These are phyloP conservation scores for Pseudozyma pruni DNA, from an alignment of 1,284 basidiomycete species.

Conservation along the genomic window DNA sequence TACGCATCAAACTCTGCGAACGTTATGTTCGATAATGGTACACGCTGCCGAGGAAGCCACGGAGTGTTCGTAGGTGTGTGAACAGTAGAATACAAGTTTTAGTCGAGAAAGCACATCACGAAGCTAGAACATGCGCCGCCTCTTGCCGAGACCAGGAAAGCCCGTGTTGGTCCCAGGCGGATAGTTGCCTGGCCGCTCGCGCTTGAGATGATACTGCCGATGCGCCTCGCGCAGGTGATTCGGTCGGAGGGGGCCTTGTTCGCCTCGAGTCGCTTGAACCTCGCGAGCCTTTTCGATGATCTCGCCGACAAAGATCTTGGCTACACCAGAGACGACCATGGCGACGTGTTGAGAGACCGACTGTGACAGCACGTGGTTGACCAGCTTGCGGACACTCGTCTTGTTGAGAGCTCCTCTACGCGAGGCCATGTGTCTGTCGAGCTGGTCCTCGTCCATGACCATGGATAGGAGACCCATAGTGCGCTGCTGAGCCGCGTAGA, in stretches of 20 bases:
- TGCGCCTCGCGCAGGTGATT: slow-evolving; percentile 89
- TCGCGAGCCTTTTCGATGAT: slow-evolving; percentile 86
- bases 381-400: slow-evolving; percentile 83
- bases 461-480: slow-evolving; percentile 78
- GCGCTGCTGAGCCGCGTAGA: slow-evolving; percentile 67
- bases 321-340: slow-evolving; percentile 86
- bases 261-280: slow-evolving; percentile 78
- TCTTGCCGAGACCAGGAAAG: slow-evolving; percentile 55
- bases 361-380: slow-evolving; percentile 80
- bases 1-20: background rate
- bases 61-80: background rate
- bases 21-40: too few species aligned
- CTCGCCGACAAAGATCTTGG: slow-evolving; percentile 91
- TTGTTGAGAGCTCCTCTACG: slow-evolving; percentile 84
- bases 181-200: slow-evolving; percentile 70
- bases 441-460: slow-evolving; percentile 83
- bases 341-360: slow-evolving; percentile 86
- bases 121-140: slow-evolving; percentile 59
- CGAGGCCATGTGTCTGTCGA: slow-evolving; percentile 88
- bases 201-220: slow-evolving; percentile 80
- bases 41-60: too few species aligned
- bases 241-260: slow-evolving; percentile 80
- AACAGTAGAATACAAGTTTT: background rate
- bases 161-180: slow-evolving; percentile 55
- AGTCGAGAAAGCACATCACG: too few species aligned